These are phyloP conservation scores for Fusarium vanettenii DNA, from an alignment of 2,329 filamentous ascomycete genomes.

Conservation along the genomic window DNA sequence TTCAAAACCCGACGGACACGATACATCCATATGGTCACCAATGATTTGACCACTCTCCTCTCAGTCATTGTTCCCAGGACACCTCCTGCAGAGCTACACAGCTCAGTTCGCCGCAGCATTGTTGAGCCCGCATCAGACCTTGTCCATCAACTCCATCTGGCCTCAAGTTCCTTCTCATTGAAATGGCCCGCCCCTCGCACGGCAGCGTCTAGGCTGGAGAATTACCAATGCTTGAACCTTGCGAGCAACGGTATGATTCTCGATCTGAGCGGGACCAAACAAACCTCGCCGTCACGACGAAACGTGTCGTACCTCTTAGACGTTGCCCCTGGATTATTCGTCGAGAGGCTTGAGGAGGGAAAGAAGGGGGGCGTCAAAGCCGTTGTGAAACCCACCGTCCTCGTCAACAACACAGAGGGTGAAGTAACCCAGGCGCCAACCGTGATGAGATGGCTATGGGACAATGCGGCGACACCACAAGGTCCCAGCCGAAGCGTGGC, in stretches of 20 bases:
- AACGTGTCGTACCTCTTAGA: conserved; percentile 52
- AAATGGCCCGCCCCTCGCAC: conserved; percentile 53
- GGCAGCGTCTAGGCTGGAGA: conserved; percentile 50
- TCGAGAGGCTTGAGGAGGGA: conserved; percentile 49
- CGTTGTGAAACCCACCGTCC: conserved; percentile 49
- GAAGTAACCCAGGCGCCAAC: conserved; percentile 46
- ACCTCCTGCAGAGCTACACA: conserved; percentile 45
- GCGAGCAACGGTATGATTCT: conserved; percentile 46
- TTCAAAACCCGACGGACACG: conserved; percentile 47
- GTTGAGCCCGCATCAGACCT: conserved; percentile 52
- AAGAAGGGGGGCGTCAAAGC: conserved; percentile 48
- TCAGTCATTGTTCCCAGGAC: conserved; percentile 45
- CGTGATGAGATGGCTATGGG: conserved; percentile 50
- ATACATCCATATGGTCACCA: conserved; percentile 46
- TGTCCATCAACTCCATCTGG: conserved; percentile 51
- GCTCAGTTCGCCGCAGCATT: conserved; percentile 48
- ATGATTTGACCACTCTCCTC: conserved; percentile 49
- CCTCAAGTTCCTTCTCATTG: conserved; percentile 49
- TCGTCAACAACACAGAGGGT: conserved; percentile 45
- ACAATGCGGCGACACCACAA: conserved; percentile 38
- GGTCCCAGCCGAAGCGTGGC: conserved; percentile 31
- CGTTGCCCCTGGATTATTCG: conserved; percentile 51
- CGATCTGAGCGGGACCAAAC: conserved; percentile 45
- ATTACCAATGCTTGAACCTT: conserved; percentile 52
- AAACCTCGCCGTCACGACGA: conserved; percentile 43